Evolutionary conservation across 2,329 filamentous ascomycete genomes (phyloP), one percentile per base, ranked within the genome.

Genomic region (Calonectria pauciramosa): DNA sequence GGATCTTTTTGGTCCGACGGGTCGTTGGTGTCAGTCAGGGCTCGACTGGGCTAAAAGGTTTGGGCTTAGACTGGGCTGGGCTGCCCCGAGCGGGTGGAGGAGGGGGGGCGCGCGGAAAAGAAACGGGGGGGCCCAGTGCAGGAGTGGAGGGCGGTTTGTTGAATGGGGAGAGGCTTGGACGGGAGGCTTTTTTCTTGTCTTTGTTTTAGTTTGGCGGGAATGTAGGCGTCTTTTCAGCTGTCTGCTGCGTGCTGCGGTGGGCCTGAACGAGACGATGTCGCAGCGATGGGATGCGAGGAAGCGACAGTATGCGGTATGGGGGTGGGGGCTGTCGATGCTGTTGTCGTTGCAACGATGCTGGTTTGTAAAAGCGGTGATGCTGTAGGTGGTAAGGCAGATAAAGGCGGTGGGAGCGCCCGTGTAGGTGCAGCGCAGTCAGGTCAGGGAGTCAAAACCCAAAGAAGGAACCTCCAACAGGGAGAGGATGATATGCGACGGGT

Each of bases 391-490:
- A 47, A 70, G 38, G 56, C 32, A 34, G 51, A 54, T 60, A 54
- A 70, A 63, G 56, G 56, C 56, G 56, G 65, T 71, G 75, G 74
- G 54, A 70, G 64, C 71, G 68, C 41, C 14, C 23, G 32, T 16
- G 34, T 34, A 56, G 16, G 28, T 32, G 71, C 77, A 82, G 28
- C 20, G 71, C 77, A 82, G 83, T 86, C 85, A 86, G 79, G 83
- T 86, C 85, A 86, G 79, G 84, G 84, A 76, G 84, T 84, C 80
- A 82, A 77, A 74, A 83, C 81, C 85, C 84, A 83, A 76, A 84
- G 85, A 73, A 85, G 80, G 73, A 86, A 84, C 77, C 85, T 86
- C 85, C 85, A 82, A 78, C 81, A 82, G 80, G 85, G 84, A 86
- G 84, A 86, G 81, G 82, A 82, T 80, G 80, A 82, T 81, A 83